Evolutionary conservation across 495 filamentous ascomycete genomes (phyloP).

Genomic region (Neurospora sp.): DNA sequence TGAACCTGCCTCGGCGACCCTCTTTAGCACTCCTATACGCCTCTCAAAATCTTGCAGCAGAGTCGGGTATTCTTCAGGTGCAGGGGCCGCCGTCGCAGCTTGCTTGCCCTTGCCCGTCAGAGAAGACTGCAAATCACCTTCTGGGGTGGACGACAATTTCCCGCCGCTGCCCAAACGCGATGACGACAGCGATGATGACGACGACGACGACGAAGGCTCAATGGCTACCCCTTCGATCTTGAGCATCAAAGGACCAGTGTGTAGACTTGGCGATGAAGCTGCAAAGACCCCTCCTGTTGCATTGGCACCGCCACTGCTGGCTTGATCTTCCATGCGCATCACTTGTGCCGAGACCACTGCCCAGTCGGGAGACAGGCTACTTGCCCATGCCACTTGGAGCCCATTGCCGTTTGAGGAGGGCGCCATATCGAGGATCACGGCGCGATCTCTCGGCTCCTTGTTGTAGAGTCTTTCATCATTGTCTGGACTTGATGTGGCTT

Average conservation of each 20-base stretch:
- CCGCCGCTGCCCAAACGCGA: constrained; percentile 5
- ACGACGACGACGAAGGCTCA: constrained; percentile 18
- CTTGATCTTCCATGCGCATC: constrained; percentile 28
- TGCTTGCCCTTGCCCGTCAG: constrained; percentile 14
- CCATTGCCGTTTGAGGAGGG: constrained; percentile 36
- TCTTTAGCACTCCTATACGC: constrained; percentile 45
- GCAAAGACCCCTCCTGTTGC: constrained; percentile 10
- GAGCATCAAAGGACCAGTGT: constrained; percentile 44
- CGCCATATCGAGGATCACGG: constrained; percentile 46
- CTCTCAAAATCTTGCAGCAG: constrained; percentile 61
- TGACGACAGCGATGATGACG: not conserved
- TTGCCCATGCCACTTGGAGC: constrained; percentile 36
- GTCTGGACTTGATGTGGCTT: constrained; percentile 5
- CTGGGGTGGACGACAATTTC: constrained; percentile 14
- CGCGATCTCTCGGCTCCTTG: constrained; percentile 32
- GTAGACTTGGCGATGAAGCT: not conserved
- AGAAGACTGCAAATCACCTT: constrained; percentile 19
- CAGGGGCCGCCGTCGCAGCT: constrained; percentile 12
- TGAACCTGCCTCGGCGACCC: constrained; percentile 36
- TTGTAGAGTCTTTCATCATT: not conserved
- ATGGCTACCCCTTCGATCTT: constrained; percentile 50
- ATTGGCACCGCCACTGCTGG: constrained; percentile 11
- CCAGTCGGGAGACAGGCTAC: constrained; percentile 38
- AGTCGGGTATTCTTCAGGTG: constrained; percentile 35
- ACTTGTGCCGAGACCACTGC: constrained; percentile 33